phyloP scores from a whole-genome alignment of 2,329 filamentous ascomycete species.

The Fusarium guadeloupense region DNA sequence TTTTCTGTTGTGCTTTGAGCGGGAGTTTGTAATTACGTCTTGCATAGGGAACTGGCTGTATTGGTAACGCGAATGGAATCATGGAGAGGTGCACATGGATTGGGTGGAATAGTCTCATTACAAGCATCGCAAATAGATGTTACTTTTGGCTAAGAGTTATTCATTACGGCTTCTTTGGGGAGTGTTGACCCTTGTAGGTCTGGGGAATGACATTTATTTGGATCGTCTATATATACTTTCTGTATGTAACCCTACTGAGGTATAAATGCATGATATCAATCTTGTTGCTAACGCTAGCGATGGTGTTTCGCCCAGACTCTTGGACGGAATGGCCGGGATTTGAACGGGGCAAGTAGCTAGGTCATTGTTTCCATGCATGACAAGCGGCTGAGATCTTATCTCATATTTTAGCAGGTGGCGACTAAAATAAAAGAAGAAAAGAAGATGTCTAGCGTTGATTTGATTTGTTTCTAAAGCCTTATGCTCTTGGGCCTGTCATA shows the following conservation, averaged over 20 bases:
- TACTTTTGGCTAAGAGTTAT: slow-evolving; percentile 4
- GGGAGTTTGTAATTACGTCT: slow-evolving; percentile 23
- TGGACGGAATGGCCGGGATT: slow-evolving; percentile 17
- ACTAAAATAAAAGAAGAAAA: neutral
- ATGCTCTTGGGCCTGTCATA: slow-evolving; percentile 18
- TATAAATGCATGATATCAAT: slow-evolving; percentile 1
- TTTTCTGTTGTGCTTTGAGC: slow-evolving; percentile 31
- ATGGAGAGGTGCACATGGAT: too few relatives aligned
- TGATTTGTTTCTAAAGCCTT: slow-evolving; percentile 7
- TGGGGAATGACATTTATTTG: slow-evolving; percentile 8
- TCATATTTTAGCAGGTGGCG: neutral
- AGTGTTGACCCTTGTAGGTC: neutral
- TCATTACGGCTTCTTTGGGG: neutral
- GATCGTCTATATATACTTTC: slow-evolving; percentile 7
- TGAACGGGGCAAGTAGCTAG: slow-evolving; percentile 3
- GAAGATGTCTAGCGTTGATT: neutral
- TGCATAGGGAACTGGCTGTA: slow-evolving; percentile 12
- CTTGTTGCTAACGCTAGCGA: neutral
- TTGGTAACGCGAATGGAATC: neutral
- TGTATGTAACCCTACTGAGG: slow-evolving; percentile 3
- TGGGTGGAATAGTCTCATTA: neutral
- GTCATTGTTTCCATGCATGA: slow-evolving; percentile 1
- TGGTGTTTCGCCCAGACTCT: neutral
- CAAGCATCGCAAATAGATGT: neutral
- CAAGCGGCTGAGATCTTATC: slow-evolving; percentile 1